These are phyloP conservation scores for Lepidium sativum DNA, from an alignment of 345 rosid genomes.

Conservation along the genomic window DNA sequence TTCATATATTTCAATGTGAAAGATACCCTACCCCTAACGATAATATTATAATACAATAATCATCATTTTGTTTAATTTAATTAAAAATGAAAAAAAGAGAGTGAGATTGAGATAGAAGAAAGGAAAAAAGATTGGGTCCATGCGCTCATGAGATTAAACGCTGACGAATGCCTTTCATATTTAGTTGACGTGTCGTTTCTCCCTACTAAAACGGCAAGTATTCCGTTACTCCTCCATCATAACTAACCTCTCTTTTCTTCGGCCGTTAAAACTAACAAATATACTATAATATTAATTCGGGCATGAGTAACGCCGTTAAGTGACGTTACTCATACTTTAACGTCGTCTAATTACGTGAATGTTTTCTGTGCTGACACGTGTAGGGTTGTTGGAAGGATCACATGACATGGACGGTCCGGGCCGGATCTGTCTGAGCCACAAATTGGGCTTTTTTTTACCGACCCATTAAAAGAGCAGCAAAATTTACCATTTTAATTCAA, in stretches of 20 bases:
- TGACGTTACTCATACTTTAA: conserved; percentile 15
- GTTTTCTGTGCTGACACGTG: neutral
- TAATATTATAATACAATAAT: neutral
- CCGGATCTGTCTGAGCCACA: conserved; percentile 11
- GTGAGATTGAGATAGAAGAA: neutral
- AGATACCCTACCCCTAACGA: neutral
- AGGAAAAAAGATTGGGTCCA: conserved; percentile 4
- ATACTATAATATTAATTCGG: neutral
- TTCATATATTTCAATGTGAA: neutral
- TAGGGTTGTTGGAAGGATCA: conserved; percentile 23
- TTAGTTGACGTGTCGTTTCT: conserved; percentile 31
- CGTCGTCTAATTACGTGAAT: conserved; percentile 14
- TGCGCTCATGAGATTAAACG: conserved; percentile 13
- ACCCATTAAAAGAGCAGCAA: neutral
- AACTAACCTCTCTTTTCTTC: conserved; percentile 9
- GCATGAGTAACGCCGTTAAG: conserved; percentile 21
- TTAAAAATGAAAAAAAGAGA: neutral
- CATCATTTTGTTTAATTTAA: neutral
- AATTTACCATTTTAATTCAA: neutral
- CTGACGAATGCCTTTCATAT: conserved; percentile 22
- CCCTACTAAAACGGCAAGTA: conserved; percentile 28
- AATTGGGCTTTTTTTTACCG: conserved; percentile 6
- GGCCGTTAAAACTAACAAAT: neutral
- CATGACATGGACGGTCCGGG: conserved; percentile 22
- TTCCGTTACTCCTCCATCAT: conserved; percentile 17